Evolutionary conservation across 768 basidiomycete species (phyloP), one percentile per base, ranked within the genome.

Genomic region (Leccinum imitatum): DNA sequence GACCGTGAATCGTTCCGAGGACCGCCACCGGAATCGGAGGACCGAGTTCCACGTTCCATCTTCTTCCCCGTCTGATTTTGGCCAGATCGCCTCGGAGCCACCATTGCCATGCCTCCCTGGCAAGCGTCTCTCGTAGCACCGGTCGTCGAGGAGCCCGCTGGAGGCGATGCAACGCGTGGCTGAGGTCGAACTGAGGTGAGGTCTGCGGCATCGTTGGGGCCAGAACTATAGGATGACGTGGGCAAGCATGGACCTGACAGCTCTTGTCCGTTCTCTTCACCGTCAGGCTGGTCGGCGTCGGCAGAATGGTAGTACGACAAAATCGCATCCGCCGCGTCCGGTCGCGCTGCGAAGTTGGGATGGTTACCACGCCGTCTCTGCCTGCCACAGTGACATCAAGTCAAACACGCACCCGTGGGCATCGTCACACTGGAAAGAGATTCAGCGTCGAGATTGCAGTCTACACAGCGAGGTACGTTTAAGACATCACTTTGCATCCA

Each of bases 101-200:
- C 82, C 79, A 85, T 78, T 72, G 88, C 79, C 41, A 90, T 75
- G 64, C 82, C 80, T 60, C 84, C 85, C 68, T 83, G 80, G 1
- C 87, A 83, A 19, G 82, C 84, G 17, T 78, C 72, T 64, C 80
- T 84, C 30, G 82, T 76, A 23, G 61, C 74, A 53, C 65, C 74
- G 44, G 68, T 66, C 23, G 73, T 64, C 11, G 72, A 55, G 68
- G 62, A 54, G 19, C 65, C 69, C 25, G 73, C 63, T 30, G 74
- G 35, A 72, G 67, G 61, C 71, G 67, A 62, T 65, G 71, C 57
- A 46, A 41, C 58, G 54, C 62, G 59, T 66, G 64, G 54, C 56
- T 63, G 56, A 44, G 53, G 47, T 54, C 44, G 44, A 65, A 56
- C 63, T 65, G 67, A 44, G 35, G 61, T 55, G 50, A 65, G 65